Evolutionary conservation across 2,329 filamentous ascomycete species (phyloP), one percentile per base, ranked within the genome.

Genomic region (Neopestalotiopsis rosae): DNA sequence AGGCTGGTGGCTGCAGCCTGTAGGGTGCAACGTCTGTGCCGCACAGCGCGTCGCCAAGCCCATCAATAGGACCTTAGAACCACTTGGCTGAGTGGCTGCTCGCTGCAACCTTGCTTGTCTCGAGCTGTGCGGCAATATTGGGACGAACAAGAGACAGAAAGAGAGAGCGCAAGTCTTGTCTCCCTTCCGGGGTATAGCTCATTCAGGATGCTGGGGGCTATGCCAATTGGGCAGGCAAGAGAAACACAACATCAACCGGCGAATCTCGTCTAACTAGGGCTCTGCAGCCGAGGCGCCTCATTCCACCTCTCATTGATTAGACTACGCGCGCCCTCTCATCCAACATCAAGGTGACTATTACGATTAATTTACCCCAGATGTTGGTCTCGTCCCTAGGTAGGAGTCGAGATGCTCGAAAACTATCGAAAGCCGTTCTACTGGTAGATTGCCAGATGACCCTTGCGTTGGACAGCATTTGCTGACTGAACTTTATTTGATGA

Each of bases 191-290:
- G 20, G 40, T 49, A 14, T 20, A 49, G 28, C 62, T 28, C 34
- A 38, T 38, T 38, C 34, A 38, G 34, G 45, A 7, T 24, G 10
- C 14, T 24, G 28, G 45, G 52, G 49, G 63, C 63, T 57, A 38
- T 66, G 61, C 49, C 45, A 56, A 66, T 66, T 57, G 49, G 42
- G 63, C 63, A 66, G 63, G 63, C 63, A 30, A 28, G 14, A 38
- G 24, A 63, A 24, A 24, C 17, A 62, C 57, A 66, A 38, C 49
- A 58, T 30, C 13, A 42, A 57, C 52, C 59, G 59, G 34, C 59
- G 32, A 42, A 38, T 40, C n/a, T 62, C 32, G 59, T 40, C 59
- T 62, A 38, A 38, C 34, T 38, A 62, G 59, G 17, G 32, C 32
- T 62, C 6, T 38, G 34, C 10, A 20, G 30, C 32, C 45, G 45